Conservation (phyloP, 495 filamentous ascomycete species). For the Hypoxylon cercidicola region DNA sequence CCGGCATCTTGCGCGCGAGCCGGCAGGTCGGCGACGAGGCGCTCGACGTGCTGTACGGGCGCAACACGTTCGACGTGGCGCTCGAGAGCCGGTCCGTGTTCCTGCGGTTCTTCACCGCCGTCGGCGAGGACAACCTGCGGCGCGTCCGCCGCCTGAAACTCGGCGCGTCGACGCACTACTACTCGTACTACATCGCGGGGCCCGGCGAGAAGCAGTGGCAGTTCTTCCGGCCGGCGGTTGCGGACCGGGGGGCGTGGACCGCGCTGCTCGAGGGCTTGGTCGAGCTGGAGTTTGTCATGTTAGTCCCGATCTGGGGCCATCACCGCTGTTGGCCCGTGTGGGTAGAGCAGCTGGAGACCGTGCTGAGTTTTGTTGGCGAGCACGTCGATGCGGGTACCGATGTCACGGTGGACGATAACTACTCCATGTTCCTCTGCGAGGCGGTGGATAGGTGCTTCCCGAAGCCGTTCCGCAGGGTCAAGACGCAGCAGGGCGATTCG, state of each 20-base stretch:
- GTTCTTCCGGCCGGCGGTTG: slow-evolving; percentile 18
- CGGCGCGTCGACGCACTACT: background rate
- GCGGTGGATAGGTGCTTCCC: slow-evolving; percentile 22
- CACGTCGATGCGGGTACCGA: slow-evolving; percentile 16
- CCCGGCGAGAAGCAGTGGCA: slow-evolving; percentile 16
- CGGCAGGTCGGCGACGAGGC: slow-evolving; percentile 35
- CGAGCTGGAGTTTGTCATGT: slow-evolving; percentile 7
- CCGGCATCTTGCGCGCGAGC: slow-evolving; percentile 23
- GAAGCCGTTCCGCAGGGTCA: slow-evolving; percentile 21
- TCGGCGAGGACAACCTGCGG: slow-evolving; percentile 13
- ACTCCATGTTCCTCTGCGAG: slow-evolving; percentile 22
- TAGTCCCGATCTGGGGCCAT: slow-evolving; percentile 5
- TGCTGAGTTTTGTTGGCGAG: slow-evolving; percentile 23
- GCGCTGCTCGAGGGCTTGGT: slow-evolving; percentile 9
- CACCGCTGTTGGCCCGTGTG: slow-evolving; percentile 9
- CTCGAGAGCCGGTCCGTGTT: slow-evolving; percentile 12
- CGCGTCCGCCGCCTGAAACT: slow-evolving; percentile 8
- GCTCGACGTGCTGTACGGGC: slow-evolving; percentile 31
- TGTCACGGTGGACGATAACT: slow-evolving; percentile 29
- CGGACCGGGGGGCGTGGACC: background rate
- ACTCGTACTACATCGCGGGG: background rate
- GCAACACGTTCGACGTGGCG: slow-evolving; percentile 35
- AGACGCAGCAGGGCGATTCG: slow-evolving; percentile 16
- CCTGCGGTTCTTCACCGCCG: slow-evolving; percentile 9
- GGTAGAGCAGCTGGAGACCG: slow-evolving; percentile 14